Evolutionary conservation across 1,139 yeast genomes (phyloP), one percentile per base, ranked within the genome.

Genomic region (Suhomyces anneliseae): DNA sequence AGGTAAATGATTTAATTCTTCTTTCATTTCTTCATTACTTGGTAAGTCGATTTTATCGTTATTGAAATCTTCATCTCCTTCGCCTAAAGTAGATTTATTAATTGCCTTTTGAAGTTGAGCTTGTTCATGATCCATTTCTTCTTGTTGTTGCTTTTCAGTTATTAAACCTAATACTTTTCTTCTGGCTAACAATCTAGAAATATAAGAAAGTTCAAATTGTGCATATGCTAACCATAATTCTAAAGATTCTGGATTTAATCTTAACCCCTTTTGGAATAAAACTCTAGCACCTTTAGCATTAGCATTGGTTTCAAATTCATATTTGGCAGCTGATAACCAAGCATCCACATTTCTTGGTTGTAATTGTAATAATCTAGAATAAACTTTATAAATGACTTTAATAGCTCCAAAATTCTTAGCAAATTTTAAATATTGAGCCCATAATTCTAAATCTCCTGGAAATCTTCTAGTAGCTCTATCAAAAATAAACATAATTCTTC

Each of bases 251-350:
- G 87, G 79, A 61, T 93, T 92, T 62, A 95, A 86, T 62, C 96
- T 78, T 40, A 95, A 73, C 34, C 87, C 96, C 55, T 89, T 80
- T 65, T 92, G 97, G 68, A 92, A 84, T 40, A 93, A 76, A 10
- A 82, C 80, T 67, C 99, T 79, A 14, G 98, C 95, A 39, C 96
- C 95, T 61, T 87, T 83, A 45, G 96, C 90, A 58, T 90, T 88
- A 43, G 93, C 88, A 66, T 93, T 90, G 38, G 79, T 79, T 58
- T 93, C 97, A 59, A 89, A 85, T 68, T 95, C 98, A 66, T 90
- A 90, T 62, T 89, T 89, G 41, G 98, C 97, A 26, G 97, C 97
- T 59, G 90, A 81, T 44, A 93, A 81, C 99, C 99, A 95, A 11
- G 95, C 88, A 57, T 85, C 86, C 2, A 90, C 81, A 60, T 90